phyloP scores from a whole-genome alignment of 306 rosid species.

The Amphicarpaea edgeworthii region DNA sequence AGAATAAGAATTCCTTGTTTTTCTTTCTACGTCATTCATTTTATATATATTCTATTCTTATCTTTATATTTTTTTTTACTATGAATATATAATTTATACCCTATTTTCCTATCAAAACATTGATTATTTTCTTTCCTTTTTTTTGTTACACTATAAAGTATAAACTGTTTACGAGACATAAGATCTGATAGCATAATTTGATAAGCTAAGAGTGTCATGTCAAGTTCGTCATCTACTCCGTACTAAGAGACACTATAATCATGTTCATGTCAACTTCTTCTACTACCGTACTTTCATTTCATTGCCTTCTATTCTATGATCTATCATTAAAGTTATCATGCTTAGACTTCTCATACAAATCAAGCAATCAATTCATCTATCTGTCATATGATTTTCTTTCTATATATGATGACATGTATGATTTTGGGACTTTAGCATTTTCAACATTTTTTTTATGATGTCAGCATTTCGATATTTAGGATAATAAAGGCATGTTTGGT shows the following conservation, averaged over 20 bases:
- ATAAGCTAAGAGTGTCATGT: not conserved
- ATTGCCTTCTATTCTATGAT: no score
- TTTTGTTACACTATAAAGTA: no score
- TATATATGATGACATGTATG: not conserved
- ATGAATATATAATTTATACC: not conserved
- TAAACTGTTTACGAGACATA: not conserved
- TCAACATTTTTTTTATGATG: not conserved
- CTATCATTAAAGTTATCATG: not conserved
- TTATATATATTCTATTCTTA: not conserved
- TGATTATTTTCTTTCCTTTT: no score
- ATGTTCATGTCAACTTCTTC: not conserved
- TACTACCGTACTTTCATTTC: slow-evolving; percentile 1
- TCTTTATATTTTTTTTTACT: no score
- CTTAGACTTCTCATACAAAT: not conserved
- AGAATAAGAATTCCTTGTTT: not conserved
- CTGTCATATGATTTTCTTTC: not conserved
- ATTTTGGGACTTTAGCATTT: not conserved
- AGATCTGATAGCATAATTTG: not conserved
- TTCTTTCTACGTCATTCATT: not conserved
- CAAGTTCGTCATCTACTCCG: not conserved
- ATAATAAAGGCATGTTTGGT: not conserved
- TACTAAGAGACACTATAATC: not conserved
- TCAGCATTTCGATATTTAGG: not conserved
- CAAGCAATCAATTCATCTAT: slow-evolving; percentile 6
- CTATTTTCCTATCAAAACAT: not conserved